These are phyloP conservation scores for Botrytis paeoniae DNA, from an alignment of 2,329 filamentous ascomycete species.

Conservation along the genomic window DNA sequence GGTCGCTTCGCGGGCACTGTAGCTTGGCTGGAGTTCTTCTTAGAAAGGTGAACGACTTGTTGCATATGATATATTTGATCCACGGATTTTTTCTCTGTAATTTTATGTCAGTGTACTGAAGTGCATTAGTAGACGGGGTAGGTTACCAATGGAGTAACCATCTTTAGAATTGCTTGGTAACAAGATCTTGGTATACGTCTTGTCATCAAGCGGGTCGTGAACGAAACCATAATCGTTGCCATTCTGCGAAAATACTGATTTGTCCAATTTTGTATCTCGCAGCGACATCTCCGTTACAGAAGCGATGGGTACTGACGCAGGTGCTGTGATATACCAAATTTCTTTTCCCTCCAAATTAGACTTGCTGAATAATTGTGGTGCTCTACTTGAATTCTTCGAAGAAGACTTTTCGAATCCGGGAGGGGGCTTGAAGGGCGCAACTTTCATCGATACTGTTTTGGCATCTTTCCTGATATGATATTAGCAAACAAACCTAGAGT, in stretches of 20 bases:
- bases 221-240: constrained; percentile 61
- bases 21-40: constrained; percentile 31
- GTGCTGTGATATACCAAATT: constrained; percentile 77
- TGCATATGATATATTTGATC: constrained; percentile 63
- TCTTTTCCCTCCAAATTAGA: constrained; percentile 66
- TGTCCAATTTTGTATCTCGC: constrained; percentile 51
- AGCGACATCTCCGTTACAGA: constrained; percentile 64
- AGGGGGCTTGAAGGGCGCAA: constrained; percentile 30
- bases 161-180: constrained; percentile 56
- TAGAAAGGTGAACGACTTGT: constrained; percentile 54
- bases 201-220: constrained; percentile 51
- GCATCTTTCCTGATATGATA: constrained; percentile 12
- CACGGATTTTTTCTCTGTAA: constrained; percentile 40
- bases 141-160: constrained; percentile 52
- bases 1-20: constrained; percentile 49
- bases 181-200: constrained; percentile 55
- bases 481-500: background rate
- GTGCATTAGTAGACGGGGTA: background rate
- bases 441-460: constrained; percentile 23
- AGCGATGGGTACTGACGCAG: constrained; percentile 65
- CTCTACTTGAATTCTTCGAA: constrained; percentile 22
- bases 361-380: constrained; percentile 53
- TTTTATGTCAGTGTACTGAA: constrained; percentile 6
- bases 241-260: constrained; percentile 58
- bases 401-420: constrained; percentile 31